Evolutionary conservation across 2,329 filamentous ascomycete species (phyloP).

Genomic region (Aspergillus vadensis): DNA sequence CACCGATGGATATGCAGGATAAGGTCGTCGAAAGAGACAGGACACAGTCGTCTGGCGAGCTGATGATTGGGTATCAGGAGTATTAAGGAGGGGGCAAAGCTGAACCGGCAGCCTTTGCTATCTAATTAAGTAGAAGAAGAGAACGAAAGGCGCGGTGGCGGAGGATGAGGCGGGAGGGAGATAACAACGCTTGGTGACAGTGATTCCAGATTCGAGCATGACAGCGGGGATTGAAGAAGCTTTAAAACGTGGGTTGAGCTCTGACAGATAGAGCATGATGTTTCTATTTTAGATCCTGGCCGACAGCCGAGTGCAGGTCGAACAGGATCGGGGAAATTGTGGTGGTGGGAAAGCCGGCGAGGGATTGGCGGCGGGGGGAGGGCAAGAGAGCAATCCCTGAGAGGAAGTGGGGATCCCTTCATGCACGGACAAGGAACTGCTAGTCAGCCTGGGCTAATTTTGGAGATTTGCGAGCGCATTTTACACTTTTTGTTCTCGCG

Average conservation of each 20-base stretch:
- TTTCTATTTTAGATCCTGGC: constrained; percentile 26
- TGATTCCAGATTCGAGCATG: constrained; percentile 12
- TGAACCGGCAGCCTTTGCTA: constrained; percentile 45
- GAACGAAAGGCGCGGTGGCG: constrained; percentile 31
- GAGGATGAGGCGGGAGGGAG: constrained; percentile 21
- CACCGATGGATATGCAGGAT: constrained; percentile 9
- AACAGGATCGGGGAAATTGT: constrained; percentile 16
- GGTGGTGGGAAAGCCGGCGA: constrained; percentile 18
- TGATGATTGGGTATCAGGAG: constrained; percentile 12
- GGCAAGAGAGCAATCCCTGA: constrained; percentile 18
- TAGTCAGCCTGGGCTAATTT: constrained; percentile 24
- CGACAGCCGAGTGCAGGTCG: constrained; percentile 19
- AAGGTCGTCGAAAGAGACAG: constrained; percentile 14
- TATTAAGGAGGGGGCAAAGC: constrained; percentile 37
- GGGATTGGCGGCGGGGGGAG: constrained; percentile 14
- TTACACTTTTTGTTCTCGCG: neutral
- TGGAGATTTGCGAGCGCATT: constrained; percentile 21
- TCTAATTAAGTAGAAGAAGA: constrained; percentile 31
- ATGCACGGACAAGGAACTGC: constrained; percentile 21
- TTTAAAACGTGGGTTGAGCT: constrained; percentile 23
- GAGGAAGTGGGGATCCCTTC: neutral
- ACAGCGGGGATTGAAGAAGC: constrained; percentile 24
- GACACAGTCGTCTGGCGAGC: constrained; percentile 20
- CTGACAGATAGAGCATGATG: constrained; percentile 19
- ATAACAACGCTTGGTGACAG: constrained; percentile 20